Evolutionary conservation across 257 asterid species (phyloP).

Genomic region (Phtheirospermum japonicum): DNA sequence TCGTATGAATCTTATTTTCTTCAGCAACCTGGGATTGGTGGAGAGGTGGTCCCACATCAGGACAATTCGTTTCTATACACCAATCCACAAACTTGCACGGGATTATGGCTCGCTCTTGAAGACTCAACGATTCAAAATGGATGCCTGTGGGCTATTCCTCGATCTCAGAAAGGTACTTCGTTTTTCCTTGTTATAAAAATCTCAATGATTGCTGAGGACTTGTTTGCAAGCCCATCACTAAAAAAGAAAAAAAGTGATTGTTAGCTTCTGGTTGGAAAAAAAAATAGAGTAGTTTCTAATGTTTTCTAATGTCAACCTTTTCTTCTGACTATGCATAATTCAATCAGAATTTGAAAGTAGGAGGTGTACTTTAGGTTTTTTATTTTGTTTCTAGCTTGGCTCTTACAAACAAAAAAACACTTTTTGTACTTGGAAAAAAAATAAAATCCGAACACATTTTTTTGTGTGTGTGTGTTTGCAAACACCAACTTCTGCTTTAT

Average conservation of each 20-base stretch:
- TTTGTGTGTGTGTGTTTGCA: too few species aligned
- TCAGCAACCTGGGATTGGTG: constrained; percentile 89
- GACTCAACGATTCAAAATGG: constrained; percentile 79
- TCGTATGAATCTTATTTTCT: constrained; percentile 17
- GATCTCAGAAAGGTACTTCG: constrained; percentile 68
- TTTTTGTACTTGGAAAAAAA: too few species aligned
- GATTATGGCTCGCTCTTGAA: constrained; percentile 88
- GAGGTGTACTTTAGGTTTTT: not conserved
- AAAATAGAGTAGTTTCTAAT: not conserved
- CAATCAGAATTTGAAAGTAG: not conserved
- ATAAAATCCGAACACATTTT: too few species aligned
- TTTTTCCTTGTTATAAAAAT: not conserved
- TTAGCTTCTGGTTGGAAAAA: not conserved
- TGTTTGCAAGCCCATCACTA: not conserved
- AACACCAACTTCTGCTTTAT: too few species aligned
- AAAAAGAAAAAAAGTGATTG: not conserved
- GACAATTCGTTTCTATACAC: constrained; percentile 75
- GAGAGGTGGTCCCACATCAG: constrained; percentile 82
- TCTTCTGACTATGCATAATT: not conserved
- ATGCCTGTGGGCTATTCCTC: constrained; percentile 95
- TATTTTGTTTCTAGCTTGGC: too few species aligned
- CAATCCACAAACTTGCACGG: constrained; percentile 79
- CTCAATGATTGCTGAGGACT: not conserved
- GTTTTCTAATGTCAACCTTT: not conserved
- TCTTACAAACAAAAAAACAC: too few species aligned